phyloP scores from a whole-genome alignment of 2,329 filamentous ascomycete species.

The Phyllosticta citrichinensis region DNA sequence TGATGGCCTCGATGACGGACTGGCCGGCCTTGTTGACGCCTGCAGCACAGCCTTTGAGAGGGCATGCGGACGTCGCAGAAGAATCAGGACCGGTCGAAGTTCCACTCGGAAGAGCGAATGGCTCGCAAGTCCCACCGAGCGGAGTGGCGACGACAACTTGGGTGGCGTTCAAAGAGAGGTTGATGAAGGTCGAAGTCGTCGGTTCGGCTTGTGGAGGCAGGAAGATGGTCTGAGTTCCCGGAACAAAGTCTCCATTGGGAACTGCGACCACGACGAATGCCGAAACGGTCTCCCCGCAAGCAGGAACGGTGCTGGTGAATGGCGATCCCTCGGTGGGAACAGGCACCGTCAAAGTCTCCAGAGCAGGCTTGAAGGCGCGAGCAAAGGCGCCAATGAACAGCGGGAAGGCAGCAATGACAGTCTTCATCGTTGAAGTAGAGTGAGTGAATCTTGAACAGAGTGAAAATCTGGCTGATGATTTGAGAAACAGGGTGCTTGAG shows the following conservation, averaged over 20 bases:
- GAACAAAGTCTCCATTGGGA: constrained; percentile 5
- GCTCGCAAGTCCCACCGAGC: constrained; percentile 7
- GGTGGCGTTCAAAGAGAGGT: constrained; percentile 3
- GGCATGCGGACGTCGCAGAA: constrained; percentile 5
- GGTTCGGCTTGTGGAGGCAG: constrained; percentile 7
- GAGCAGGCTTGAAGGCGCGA: not conserved
- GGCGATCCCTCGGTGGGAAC: constrained; percentile 2
- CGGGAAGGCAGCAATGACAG: not conserved
- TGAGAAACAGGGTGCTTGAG: not conserved
- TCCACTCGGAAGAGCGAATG: not conserved
- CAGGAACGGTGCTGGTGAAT: constrained; percentile 8
- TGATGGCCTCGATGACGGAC: constrained; percentile 13
- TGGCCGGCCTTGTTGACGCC: constrained; percentile 6
- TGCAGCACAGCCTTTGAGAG: constrained; percentile 9
- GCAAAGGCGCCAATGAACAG: not conserved
- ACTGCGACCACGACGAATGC: constrained; percentile 9
- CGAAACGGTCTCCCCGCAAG: constrained; percentile 5
- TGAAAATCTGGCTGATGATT: not conserved
- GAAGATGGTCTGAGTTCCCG: constrained; percentile 10
- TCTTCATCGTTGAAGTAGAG: not conserved
- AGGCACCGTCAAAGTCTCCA: constrained; percentile 4
- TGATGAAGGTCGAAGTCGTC: constrained; percentile 2
- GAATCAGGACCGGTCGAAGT: not conserved
- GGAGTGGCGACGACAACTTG: constrained; percentile 8
- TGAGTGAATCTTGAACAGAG: not conserved